These are phyloP conservation scores for Akanthomyces lecanii DNA, from an alignment of 2,329 filamentous ascomycete genomes.

Conservation along the genomic window DNA sequence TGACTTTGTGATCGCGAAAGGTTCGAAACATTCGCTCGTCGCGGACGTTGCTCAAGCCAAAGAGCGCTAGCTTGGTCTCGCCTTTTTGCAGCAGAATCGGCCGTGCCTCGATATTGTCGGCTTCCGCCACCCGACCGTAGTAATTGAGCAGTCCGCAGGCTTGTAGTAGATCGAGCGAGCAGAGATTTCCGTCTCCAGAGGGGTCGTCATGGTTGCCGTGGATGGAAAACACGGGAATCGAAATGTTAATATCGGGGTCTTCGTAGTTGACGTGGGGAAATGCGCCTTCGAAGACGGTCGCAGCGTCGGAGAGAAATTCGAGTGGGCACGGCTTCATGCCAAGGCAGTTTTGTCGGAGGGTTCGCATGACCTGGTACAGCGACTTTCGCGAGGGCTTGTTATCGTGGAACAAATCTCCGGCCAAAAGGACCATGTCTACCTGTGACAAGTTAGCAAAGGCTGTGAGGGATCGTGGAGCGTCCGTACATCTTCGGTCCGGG, in stretches of 20 bases:
- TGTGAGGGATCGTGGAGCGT: neutral
- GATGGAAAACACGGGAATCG: constrained; percentile 96
- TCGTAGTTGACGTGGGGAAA: constrained; percentile 98
- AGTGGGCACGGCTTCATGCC: constrained; percentile 94
- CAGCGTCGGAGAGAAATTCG: constrained; percentile 89
- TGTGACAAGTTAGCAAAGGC: constrained; percentile 24
- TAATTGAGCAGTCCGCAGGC: constrained; percentile 92
- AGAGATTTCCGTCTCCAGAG: constrained; percentile 89
- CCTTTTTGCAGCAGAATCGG: constrained; percentile 93
- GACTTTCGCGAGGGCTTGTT: constrained; percentile 95
- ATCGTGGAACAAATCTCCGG: constrained; percentile 94
- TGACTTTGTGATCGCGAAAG: constrained; percentile 88
- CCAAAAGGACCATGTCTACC: constrained; percentile 95
- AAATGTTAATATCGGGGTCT: constrained; percentile 93
- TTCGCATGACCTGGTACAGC: constrained; percentile 96
- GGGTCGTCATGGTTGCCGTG: constrained; percentile 98
- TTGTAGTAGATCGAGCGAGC: constrained; percentile 86
- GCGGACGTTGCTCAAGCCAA: constrained; percentile 91
- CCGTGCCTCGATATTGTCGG: constrained; percentile 89
- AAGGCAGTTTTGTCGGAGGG: constrained; percentile 85
- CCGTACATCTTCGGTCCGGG: constrained; percentile 70
- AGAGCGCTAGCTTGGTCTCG: constrained; percentile 84
- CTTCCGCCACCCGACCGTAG: constrained; percentile 86
- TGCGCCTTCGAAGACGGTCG: constrained; percentile 81
- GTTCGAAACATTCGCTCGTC: constrained; percentile 93